These are phyloP conservation scores for Mucor mucedo DNA, from an alignment of 371 early-diverging fungal genomes.

Conservation along the genomic window DNA sequence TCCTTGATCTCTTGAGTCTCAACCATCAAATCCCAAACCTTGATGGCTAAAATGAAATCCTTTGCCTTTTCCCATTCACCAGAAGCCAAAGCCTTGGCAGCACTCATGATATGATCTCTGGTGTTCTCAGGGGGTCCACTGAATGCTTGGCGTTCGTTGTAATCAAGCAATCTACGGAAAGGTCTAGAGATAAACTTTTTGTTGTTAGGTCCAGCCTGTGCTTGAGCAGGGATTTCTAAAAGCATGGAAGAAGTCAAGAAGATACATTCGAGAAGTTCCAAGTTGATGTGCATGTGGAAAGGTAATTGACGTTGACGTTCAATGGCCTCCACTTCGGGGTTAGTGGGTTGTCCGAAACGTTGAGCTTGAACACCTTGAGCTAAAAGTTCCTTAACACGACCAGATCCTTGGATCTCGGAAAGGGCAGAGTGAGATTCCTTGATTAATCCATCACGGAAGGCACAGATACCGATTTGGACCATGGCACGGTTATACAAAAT, in stretches of 20 bases:
- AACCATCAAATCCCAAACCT: slow-evolving; percentile 95
- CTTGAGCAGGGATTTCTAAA: slow-evolving; percentile 95
- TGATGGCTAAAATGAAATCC: slow-evolving; percentile 86
- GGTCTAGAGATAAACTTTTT: slow-evolving; percentile 88
- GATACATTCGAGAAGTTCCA: slow-evolving; percentile 96
- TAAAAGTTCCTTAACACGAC: slow-evolving; percentile 91
- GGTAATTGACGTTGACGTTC: slow-evolving; percentile 95
- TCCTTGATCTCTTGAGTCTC: slow-evolving; percentile 80
- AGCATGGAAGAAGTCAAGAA: slow-evolving; percentile 96
- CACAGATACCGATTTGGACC: slow-evolving; percentile 95
- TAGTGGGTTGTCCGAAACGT: slow-evolving; percentile 69
- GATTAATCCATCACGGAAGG: slow-evolving; percentile 94
- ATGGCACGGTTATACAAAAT: slow-evolving; percentile 95
- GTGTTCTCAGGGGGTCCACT: slow-evolving; percentile 97
- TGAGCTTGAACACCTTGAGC: slow-evolving; percentile 90
- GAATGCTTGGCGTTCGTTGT: slow-evolving; percentile 94
- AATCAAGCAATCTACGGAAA: slow-evolving; percentile 94
- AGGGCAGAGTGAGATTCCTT: slow-evolving; percentile 85
- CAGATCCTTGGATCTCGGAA: slow-evolving; percentile 88
- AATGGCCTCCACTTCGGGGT: slow-evolving; percentile 83
- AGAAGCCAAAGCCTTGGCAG: slow-evolving; percentile 87
- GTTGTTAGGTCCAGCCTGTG: slow-evolving; percentile 79
- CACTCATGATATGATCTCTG: slow-evolving; percentile 97
- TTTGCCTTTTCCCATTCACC: slow-evolving; percentile 94
- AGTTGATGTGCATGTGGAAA: slow-evolving; percentile 98